Base-by-base conservation (phyloP, 2,329 filamentous ascomycete genomes). In the Seiridium cupressi region DNA sequence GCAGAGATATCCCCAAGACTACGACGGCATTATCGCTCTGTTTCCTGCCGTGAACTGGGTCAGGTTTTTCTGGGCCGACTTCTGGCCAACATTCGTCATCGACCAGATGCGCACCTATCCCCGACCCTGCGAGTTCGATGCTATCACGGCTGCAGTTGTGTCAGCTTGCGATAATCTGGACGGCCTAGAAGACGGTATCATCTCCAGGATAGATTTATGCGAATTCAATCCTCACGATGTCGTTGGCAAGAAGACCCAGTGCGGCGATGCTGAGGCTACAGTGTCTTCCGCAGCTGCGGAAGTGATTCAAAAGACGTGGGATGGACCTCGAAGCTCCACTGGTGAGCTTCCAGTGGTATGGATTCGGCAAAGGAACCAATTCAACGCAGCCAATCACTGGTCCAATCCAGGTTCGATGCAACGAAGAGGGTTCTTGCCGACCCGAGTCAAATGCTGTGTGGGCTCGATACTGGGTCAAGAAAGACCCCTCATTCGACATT, bases 1-100 rank as follows among this genome's bases (percentile, higher is more conserved):
- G 3, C 78, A 85, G 65, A 68, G 74, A 18, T 84, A 79, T 63
- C 82, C 83, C 0, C 72, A 81, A 7, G 81, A 84, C 59, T 84
- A 83, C 61, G 80, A 85, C 62, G 83, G 83, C 26, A 78, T 85
- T 44, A 68, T 82, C 5, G 80, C 79, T 6, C 76, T 74, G 13
- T 47, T 53, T 49, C 72, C 73, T 51, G 79, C 78, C 3, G 66
- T 69, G 46, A 64, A 68, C 51, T 68, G 64, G 59, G 65, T 59
- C 5, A 60, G 51, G 11, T 34, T 68, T 26, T 10, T 53, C 40
- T 13, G 62, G 7, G 62, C 60, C 26, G 49, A 61, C 51, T 81
- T 76, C 76, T 82, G 78, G 79, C 62, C 66, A 36, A 51, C 66
- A 40, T 13, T 60, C 44, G 63, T 9, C 58, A 70, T 48, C 69